phyloP scores from a whole-genome alignment of 495 filamentous ascomycete genomes.

The Neurospora sp. region DNA sequence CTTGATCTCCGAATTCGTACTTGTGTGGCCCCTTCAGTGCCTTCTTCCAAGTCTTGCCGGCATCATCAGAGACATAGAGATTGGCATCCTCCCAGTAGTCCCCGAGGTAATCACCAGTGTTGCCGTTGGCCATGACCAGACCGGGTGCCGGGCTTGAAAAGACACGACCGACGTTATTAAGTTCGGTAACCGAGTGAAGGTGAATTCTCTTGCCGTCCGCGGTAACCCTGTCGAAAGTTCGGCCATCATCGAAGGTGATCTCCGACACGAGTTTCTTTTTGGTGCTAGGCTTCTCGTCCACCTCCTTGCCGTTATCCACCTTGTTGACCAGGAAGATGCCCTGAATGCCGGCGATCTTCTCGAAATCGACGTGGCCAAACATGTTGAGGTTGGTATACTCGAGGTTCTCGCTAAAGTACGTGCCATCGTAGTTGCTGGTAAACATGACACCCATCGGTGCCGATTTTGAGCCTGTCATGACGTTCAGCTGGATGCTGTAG shows the following conservation, averaged over 20 bases:
- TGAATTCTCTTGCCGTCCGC: slow-evolving; percentile 58
- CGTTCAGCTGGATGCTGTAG: slow-evolving; percentile 94
- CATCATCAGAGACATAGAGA: slow-evolving; percentile 84
- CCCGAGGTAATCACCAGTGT: slow-evolving; percentile 64
- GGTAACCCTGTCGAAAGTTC: slow-evolving; percentile 51
- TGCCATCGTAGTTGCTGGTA: slow-evolving; percentile 92
- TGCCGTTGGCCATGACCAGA: slow-evolving; percentile 85
- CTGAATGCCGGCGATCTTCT: slow-evolving; percentile 80
- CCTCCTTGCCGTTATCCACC: slow-evolving; percentile 75
- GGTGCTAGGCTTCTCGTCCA: slow-evolving; percentile 40
- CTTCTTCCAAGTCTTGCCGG: slow-evolving; percentile 70
- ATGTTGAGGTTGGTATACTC: slow-evolving; percentile 78
- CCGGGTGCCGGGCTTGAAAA: slow-evolving; percentile 92
- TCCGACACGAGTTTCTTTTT: slow-evolving; percentile 59
- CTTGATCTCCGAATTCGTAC: slow-evolving; percentile 90
- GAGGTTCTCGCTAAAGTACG: slow-evolving; percentile 83
- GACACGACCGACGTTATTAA: slow-evolving; percentile 69
- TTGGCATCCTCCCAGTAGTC: slow-evolving; percentile 53
- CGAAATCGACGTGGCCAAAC: slow-evolving; percentile 75
- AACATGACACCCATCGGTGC: slow-evolving; percentile 76
- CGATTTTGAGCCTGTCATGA: slow-evolving; percentile 53
- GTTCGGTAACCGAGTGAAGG: slow-evolving; percentile 80
- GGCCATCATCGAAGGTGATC: slow-evolving; percentile 92
- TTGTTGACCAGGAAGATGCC: slow-evolving; percentile 85
- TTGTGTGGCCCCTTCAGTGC: slow-evolving; percentile 75